Conservation (phyloP, 495 filamentous ascomycete species). For the Xylaria acuta region DNA sequence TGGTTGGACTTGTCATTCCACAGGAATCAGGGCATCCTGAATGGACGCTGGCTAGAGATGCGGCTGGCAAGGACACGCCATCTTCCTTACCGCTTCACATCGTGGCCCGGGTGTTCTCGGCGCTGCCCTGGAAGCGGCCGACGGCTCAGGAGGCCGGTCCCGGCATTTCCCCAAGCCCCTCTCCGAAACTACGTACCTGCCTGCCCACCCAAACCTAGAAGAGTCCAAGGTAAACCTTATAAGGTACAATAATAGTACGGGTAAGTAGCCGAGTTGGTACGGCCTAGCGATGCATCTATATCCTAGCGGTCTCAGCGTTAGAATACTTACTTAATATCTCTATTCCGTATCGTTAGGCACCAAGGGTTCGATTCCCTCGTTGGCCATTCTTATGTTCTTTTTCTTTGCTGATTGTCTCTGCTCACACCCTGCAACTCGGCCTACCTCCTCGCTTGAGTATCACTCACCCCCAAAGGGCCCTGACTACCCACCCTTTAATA, state of each 20-base stretch:
- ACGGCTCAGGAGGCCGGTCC: slow-evolving; percentile 46
- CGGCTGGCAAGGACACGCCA: slow-evolving; percentile 64
- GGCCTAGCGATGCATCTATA: slow-evolving; percentile 3
- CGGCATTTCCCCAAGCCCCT: not conserved
- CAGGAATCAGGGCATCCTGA: slow-evolving; percentile 75
- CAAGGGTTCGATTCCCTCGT: not conserved
- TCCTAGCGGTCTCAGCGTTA: not conserved
- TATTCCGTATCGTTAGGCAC: not conserved
- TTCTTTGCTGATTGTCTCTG: not conserved
- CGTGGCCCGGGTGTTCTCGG: slow-evolving; percentile 50
- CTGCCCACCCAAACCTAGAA: not conserved
- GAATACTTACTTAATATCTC: not conserved
- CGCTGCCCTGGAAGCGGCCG: slow-evolving; percentile 51
- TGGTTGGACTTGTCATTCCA: slow-evolving; percentile 79
- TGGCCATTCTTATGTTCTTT: not conserved
- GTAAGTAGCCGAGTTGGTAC: not conserved
- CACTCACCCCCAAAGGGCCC: not conserved
- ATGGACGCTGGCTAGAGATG: slow-evolving; percentile 73
- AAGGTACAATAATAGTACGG: not conserved
- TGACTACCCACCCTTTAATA: not conserved
- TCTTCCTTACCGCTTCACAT: slow-evolving; percentile 55
- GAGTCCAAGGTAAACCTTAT: not conserved
- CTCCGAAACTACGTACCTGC: not conserved
- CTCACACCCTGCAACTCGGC: not conserved
- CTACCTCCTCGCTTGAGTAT: not conserved